Evolutionary conservation across 1,139 yeast genomes (phyloP), one percentile per base, ranked within the genome.

Genomic region (Blastobotrys arbuscula): DNA sequence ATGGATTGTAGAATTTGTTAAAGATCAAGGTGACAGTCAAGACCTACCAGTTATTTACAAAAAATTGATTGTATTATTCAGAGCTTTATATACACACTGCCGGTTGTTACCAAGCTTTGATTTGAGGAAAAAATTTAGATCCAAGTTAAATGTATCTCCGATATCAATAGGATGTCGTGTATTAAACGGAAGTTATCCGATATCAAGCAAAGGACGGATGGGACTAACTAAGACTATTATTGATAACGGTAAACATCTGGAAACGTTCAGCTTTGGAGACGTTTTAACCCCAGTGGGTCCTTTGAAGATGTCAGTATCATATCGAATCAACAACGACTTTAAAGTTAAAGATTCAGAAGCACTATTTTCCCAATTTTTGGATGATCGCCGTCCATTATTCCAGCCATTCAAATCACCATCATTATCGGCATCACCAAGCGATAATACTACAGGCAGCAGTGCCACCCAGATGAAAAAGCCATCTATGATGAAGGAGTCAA

Each of bases 1-100:
- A 51, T 92, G 98, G 98, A 72, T 88, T 23, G 71, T 92, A 35
- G 96, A 89, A 64, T 78, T 89, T 54, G 90, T 86, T 78, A 79
- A 53, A 31, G 47, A 44, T 16, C 10, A 38, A 30, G 33, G 26
- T 10, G n/a, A n/a, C 21, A 42, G 34, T 38, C 81, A 77, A 63
- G 90, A 84, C 51, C 71, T 84, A 21, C 88, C 94, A 0, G 66
- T 74, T 24, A 77, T 85, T 15, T 86, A 87, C 69, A 86, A 85
- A 61, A 85, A 83, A 58, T 78, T 92, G 30, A 78, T 86, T 36
- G 72, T 88, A 2, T 68, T 86, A 38, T 81, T 92, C 59, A 76
- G 97, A 42, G 80, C 86, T 47, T 67, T 92, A 39, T 84, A 81
- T 65, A 81, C 92, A 0, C 72, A 79, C 47, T 63, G 82, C 4